phyloP scores from a whole-genome alignment of 257 asterid genomes.

The Striga asiatica region DNA sequence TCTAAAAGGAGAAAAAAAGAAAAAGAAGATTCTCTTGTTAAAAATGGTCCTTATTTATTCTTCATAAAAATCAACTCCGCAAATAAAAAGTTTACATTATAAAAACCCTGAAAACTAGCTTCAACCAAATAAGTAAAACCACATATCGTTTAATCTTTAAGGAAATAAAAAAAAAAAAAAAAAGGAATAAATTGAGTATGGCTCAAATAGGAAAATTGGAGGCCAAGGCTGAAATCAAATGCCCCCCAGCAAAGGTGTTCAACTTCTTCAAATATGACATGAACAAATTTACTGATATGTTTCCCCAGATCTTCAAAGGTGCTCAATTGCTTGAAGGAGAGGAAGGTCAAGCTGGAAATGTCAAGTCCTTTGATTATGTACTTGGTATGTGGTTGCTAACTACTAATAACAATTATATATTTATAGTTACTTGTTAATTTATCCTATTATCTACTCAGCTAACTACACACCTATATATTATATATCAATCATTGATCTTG shows the following conservation, averaged over 20 bases:
- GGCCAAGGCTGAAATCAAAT: constrained; percentile 18
- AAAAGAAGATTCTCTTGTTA: too few species aligned
- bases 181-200: too few species aligned
- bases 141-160: background rate
- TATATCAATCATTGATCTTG: too few species aligned
- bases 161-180: background rate
- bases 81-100: background rate
- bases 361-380: constrained; percentile 11
- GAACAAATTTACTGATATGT: background rate
- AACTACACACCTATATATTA: too few species aligned
- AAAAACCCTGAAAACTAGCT: background rate
- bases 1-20: too few species aligned
- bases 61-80: too few species aligned
- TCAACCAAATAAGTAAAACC: background rate
- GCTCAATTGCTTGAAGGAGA: constrained; percentile 17
- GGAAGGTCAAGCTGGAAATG: constrained; percentile 23
- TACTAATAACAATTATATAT: background rate
- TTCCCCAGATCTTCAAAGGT: constrained; percentile 13
- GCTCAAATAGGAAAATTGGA: constrained; percentile 25
- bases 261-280: constrained; percentile 12
- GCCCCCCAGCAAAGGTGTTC: constrained; percentile 13
- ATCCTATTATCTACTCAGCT: too few species aligned
- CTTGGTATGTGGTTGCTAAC: constrained; percentile 11
- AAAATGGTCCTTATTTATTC: too few species aligned
- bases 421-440: background rate